Evolutionary conservation across 768 basidiomycete species (phyloP), one percentile per base, ranked within the genome.

Genomic region (Phlegmacium glaucopus): DNA sequence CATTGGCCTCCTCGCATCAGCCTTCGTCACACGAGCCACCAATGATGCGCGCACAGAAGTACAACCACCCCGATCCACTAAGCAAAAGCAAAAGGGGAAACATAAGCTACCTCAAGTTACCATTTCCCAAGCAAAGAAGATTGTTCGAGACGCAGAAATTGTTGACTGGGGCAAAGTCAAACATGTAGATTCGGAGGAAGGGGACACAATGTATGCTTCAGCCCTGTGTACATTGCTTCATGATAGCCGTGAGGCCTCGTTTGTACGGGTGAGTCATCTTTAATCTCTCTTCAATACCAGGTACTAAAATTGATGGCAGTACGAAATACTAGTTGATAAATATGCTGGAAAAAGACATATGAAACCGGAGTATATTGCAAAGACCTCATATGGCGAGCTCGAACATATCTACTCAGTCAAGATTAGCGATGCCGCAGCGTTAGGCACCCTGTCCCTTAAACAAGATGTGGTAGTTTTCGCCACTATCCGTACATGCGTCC

Each of bases 91-190:
- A 42, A 12, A 9, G 39, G 8, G 38, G 35, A 26, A 28, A 15
- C 42, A 32, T n/a, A n/a, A n/a, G n/a, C 50, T 55, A 1, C 47
- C 47, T 5, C 40, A 42, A 6, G 40, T 37, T 8, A 10, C 50
- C 3, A 43, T 51, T 26, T 10, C 45, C 5, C 35, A 22, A 4
- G 51, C 57, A n/a, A 43, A 50, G 11, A 38, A 47, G 27, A 41
- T 52, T 34, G 39, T 61, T 18, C 32, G 41, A 8, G 18, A 32
- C 15, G 52, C 55, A 6, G 15, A 16, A 3, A 50, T 59, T 10
- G 43, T 55, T 18, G 50, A 64, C 40, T 71, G 61, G 61, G 67
- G 64, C 1, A 64, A 61, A 44, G 57, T 72, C 9, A 54, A 47
- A 1, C 50, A 53, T 2, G 38, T 61, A 12, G 57, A 65, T 48